Evolutionary conservation across 2,329 filamentous ascomycete species (phyloP), one percentile per base, ranked within the genome.

Genomic region (Trichoderma simmonsii): DNA sequence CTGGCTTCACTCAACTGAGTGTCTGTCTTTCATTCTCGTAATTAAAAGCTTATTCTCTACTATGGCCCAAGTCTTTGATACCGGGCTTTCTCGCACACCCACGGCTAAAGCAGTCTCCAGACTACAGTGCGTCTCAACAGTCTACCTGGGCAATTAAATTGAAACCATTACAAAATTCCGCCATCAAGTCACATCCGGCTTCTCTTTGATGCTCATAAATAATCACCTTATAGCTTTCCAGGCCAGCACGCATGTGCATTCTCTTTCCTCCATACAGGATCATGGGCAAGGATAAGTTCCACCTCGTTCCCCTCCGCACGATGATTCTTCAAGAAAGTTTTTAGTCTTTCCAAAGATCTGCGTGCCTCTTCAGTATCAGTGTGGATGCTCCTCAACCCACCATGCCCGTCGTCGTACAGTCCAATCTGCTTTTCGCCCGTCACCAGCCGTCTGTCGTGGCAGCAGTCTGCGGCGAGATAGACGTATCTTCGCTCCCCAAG

Each of bases 221-320:
- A 39, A 18, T 1, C 30, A 6, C 0, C 32, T 39, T 39, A 69
- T 57, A 69, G n/a, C 28, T 54, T 69, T 0, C 67, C 67, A 8
- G 67, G 67, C 67, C 67, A 70, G 6, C 56, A 70, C 18, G 57
- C 57, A 8, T 70, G 67, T 11, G 4, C n/a, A 36, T 70, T 70
- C 39, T 54, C 39, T n/a, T 54, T 32, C 57, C 57, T 18, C 67
- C 67, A 70, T 4, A 51, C 18, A 2, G 39, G n/a, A n/a, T 70
- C 67, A 36, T 70, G 67, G 9, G 67, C 67, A 7, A 70, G 57
- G 6, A 70, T 36, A 36, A 62, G 15, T 7, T 70, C 57, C 30
- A 62, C 67, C 5, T 62, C 15, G 12, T 9, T 24, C 3, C 67
- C 67, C 24, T 70, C 57, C 1, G 15, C 39, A 9, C 21, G 28